Evolutionary conservation across 1,284 basidiomycete species (phyloP), one percentile per base, ranked within the genome.

Genomic region (Erythrobasidium hasegawianum): DNA sequence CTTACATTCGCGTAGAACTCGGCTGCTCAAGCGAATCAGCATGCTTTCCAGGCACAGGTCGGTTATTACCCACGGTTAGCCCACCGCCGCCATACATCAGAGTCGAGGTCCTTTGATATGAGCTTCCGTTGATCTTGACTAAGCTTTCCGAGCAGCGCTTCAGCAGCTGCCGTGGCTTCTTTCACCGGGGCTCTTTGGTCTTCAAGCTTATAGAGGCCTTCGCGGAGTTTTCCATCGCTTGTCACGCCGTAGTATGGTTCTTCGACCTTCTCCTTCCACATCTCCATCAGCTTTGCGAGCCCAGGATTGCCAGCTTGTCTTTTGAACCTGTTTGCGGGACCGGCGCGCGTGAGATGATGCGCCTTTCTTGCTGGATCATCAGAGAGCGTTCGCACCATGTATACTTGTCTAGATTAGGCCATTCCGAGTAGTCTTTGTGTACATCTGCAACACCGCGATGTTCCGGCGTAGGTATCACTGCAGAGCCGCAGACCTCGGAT

Each of bases 1-100:
- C 74, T 74, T 52, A 72, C 71, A 57, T 76, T 77, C 14, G 76
- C 72, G 60, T 77, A 77, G 9, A 77, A 72, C 69, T 77, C 76
- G 14, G 76, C 43, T 47, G 43, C 11, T 33, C 11, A 5, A 47
- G 16, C 7, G 14, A 16, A n/a, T 47, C 16, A 47, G 22, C 22
- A 47, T 24, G 14, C 43, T 24, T n/a, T 24, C 16, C 16, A 14
- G 4, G 8, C 16, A 5, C 43, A 5, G 4, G 43, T 18, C 43
- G 43, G 5, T 47, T 5, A n/a, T n/a, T 47, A 57, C 57, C 59
- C 39, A 41, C 45, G 76, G 52, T 77, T 77, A 10, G 72, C 73
- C 76, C 76, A 77, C 13, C 72, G 69, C 29, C 76, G 59, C 55
- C 77, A 74, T 59, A 73, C 73, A 52, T 75, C 73, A 27, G 69